Conservation (phyloP, 176 grass and related monocot species). For the Cenchrus fungigraminus region DNA sequence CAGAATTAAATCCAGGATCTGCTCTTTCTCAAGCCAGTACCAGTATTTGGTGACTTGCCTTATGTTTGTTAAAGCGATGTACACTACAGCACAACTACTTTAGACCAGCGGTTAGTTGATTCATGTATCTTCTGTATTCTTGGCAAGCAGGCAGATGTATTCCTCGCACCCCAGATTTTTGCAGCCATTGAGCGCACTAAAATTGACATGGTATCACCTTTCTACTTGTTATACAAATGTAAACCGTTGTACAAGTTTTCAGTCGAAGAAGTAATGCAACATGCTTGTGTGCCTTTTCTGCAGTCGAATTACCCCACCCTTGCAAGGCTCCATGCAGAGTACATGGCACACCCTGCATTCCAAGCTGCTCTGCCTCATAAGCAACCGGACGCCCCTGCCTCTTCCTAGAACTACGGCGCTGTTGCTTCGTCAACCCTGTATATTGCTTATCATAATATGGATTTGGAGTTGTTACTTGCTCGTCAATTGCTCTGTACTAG, state of each 20-base stretch:
- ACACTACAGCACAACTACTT: neutral
- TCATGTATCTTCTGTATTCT: constrained; percentile 6
- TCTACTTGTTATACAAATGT: neutral
- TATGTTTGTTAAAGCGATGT: neutral
- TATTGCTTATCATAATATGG: neutral
- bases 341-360: constrained; percentile 72
- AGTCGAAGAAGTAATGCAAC: neutral
- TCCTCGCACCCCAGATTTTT: constrained; percentile 83
- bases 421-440: neutral
- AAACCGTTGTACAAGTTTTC: neutral
- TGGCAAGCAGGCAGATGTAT: constrained; percentile 75
- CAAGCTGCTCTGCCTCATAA: constrained; percentile 67
- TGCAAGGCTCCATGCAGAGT: constrained; percentile 56
- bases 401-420: constrained; percentile 36
- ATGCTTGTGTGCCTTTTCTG: constrained; percentile 1
- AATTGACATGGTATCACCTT: constrained; percentile 66
- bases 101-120: neutral
- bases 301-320: constrained; percentile 74
- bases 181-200: constrained; percentile 42
- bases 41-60: neutral
- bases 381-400: constrained; percentile 75
- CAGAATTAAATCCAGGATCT: neutral
- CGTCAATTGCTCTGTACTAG: neutral
- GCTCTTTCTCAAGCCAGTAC: neutral
- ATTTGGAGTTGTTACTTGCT: neutral